A percentile compares a stretch with the other conserved stretches of the same genome.
Conservation (phyloP, 2,329 filamentous ascomycete species). For the Trichophyton equinum region DNA sequence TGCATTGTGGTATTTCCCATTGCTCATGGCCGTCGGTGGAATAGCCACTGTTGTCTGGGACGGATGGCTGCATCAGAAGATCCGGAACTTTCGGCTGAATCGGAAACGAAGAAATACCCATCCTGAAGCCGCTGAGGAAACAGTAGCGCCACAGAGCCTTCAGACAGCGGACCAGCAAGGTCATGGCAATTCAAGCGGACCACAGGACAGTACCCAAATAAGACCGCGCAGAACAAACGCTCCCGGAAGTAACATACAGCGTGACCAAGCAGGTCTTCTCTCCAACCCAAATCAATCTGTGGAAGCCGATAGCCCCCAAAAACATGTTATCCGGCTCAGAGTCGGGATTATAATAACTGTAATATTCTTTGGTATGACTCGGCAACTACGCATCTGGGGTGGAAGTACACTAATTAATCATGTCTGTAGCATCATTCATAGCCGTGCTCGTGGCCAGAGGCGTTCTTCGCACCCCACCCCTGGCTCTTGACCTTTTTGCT, state of each 20-base stretch:
- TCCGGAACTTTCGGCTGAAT: constrained; percentile 11
- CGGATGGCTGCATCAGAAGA: constrained; percentile 36
- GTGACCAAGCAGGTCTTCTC: not conserved
- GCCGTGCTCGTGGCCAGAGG: constrained; percentile 42
- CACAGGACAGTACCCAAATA: not conserved
- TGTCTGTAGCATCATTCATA: constrained; percentile 39
- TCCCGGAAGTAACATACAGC: not conserved
- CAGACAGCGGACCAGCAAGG: constrained; percentile 4
- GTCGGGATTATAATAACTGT: constrained; percentile 21
- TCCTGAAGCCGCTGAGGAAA: constrained; percentile 10
- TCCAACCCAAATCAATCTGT: not conserved
- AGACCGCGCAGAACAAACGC: not conserved
- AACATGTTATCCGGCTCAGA: constrained; percentile 13
- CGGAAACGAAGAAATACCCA: not conserved
- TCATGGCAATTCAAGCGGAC: not conserved
- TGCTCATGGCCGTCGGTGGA: constrained; percentile 48
- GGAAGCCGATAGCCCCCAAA: not conserved
- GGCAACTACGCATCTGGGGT: not conserved
- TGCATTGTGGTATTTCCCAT: constrained; percentile 62
- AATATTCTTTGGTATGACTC: constrained; percentile 38
- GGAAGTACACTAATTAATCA: not conserved
- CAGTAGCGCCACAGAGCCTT: not conserved
- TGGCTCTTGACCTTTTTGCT: constrained; percentile 51
- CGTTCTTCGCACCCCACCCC: constrained; percentile 28
- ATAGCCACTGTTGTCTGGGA: constrained; percentile 45